Evolutionary conservation across 2,329 filamentous ascomycete species (phyloP), one percentile per base, ranked within the genome.

Genomic region (Penicillium sp.): DNA sequence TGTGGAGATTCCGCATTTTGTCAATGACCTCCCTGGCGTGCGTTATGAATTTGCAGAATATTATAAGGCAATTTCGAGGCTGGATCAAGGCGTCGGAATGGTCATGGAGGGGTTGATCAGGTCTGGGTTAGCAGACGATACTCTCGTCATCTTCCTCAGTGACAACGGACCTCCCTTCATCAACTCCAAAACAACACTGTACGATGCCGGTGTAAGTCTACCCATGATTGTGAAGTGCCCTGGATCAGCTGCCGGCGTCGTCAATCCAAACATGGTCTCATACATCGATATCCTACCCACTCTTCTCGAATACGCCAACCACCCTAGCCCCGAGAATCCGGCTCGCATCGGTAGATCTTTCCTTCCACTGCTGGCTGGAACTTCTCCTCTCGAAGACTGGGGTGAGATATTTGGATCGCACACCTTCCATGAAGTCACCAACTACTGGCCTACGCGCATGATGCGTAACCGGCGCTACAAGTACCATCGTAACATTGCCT

Each of bases 161-260:
- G 78, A 81, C 53, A 81, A 81, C 43, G 78, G 79, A 0, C 70
- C 77, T 1, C 78, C 78, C 0, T 81, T 81, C 57, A 60, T 81
- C 54, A 81, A 81, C 61, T 79, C 79, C 18, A 80, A 80, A 59
- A 81, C 78, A 1, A 80, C 77, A 0, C 65, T 81, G 0, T 81
- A 77, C 58, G 78, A 81, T 47, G 75, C 79, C 0, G 78, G 79
- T 16, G 67, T 78, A 0, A 66, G 72, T 13, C 64, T 81, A 1
- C 78, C 78, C 0, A 64, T 80, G 4, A 65, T 81, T 6, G 58
- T 81, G 0, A 67, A 72, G 2, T 53, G 56, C 0, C 77, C 79
- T 0, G 68, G 67, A 0, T 47, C 39, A 0, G 14, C 51, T 1
- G 18, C 61, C 1, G 53, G 53, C 21, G 48, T 70, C 5, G 59